A percentile compares a stretch with the other conserved stretches of the same genome.
phyloP scores from a whole-genome alignment of 805 yeast species.

The Yamadazyma phyllophila region DNA sequence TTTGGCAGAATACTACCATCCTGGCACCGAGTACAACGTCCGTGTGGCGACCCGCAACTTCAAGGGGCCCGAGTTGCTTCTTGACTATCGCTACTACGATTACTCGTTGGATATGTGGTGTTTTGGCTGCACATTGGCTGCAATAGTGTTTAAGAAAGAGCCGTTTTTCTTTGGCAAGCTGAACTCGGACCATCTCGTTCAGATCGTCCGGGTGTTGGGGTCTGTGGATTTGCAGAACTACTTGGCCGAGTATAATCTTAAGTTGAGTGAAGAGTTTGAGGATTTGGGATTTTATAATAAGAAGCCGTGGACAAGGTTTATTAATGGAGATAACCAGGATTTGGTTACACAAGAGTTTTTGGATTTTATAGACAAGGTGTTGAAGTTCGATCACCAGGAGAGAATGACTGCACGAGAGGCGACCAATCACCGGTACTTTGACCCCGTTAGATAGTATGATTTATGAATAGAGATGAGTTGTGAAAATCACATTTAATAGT shows the following conservation, averaged over 20 bases:
- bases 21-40: slow-evolving; percentile 85
- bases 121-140: slow-evolving; percentile 86
- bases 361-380: slow-evolving; percentile 69
- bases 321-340: slow-evolving; percentile 51
- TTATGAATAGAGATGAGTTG: no score
- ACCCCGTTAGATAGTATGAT: slow-evolving; percentile 17
- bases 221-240: slow-evolving; percentile 71
- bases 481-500: no score
- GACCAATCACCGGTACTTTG: slow-evolving; percentile 72
- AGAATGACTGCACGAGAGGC: slow-evolving; percentile 89
- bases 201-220: slow-evolving; percentile 84
- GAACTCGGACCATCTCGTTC: slow-evolving; percentile 87
- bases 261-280: slow-evolving; percentile 75
- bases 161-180: slow-evolving; percentile 92
- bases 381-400: slow-evolving; percentile 83
- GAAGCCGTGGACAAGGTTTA: slow-evolving; percentile 65
- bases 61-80: slow-evolving; percentile 88
- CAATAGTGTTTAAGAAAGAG: slow-evolving; percentile 83
- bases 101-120: slow-evolving; percentile 91
- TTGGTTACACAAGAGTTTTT: slow-evolving; percentile 55
- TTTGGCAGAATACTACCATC: slow-evolving; percentile 87
- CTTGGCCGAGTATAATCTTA: slow-evolving; percentile 64
- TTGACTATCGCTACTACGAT: slow-evolving; percentile 80
- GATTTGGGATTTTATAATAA: slow-evolving; percentile 65
- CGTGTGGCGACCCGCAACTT: slow-evolving; percentile 90